phyloP scores from a whole-genome alignment of 1,284 basidiomycete species.

The Tilletia setariae region DNA sequence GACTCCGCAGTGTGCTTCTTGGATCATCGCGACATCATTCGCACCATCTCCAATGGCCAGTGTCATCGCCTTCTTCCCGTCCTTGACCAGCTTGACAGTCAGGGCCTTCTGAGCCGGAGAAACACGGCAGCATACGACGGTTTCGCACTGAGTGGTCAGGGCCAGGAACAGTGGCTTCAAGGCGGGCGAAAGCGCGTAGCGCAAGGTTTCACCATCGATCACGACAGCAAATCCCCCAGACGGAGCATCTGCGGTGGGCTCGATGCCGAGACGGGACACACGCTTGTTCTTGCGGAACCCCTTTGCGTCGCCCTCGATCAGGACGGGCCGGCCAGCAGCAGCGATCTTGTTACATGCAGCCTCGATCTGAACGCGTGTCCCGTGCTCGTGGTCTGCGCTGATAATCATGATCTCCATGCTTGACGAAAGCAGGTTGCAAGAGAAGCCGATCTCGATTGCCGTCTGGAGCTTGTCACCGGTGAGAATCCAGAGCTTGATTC shows the following conservation, averaged over 20 bases:
- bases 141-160: constrained; percentile 90
- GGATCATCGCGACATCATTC: constrained; percentile 95
- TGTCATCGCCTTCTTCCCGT: constrained; percentile 92
- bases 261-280: constrained; percentile 28
- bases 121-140: constrained; percentile 94
- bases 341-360: constrained; percentile 91
- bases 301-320: constrained; percentile 32
- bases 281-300: constrained; percentile 29
- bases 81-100: constrained; percentile 91
- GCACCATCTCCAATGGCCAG: constrained; percentile 94
- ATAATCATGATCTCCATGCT: constrained; percentile 85
- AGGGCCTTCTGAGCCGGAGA: constrained; percentile 93
- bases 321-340: constrained; percentile 66
- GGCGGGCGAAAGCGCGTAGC: constrained; percentile 72
- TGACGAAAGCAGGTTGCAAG: constrained; percentile 37
- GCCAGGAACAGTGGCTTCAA: constrained; percentile 84
- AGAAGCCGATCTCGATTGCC: constrained; percentile 81
- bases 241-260: constrained; percentile 30
- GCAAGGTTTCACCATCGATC: constrained; percentile 90
- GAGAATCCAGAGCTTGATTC: constrained; percentile 95
- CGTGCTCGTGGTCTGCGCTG: constrained; percentile 73
- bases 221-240: constrained; percentile 77
- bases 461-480: constrained; percentile 97
- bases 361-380: constrained; percentile 80
- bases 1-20: constrained; percentile 94